Evolutionary conservation across 129 eudicot genomes (phyloP), one percentile per base, ranked within the genome.

Genomic region (carrot (Daucus carota)): DNA sequence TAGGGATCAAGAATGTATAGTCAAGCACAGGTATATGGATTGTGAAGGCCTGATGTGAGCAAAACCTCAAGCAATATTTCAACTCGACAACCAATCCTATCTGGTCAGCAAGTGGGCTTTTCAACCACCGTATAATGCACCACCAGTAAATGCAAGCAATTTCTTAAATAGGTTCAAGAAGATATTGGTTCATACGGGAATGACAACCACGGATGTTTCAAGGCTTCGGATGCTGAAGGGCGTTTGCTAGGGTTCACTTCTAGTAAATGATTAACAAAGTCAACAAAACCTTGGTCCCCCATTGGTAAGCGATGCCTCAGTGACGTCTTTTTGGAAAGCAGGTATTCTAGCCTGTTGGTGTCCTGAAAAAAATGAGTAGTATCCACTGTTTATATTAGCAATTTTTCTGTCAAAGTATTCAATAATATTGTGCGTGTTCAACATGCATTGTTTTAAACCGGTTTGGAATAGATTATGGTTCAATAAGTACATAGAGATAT

Each of bases 261-360:
- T 54, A 95, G 99, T 44, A 95, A 81, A 85, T 95, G 85, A 76
- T 89, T 88, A 48, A 91, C 97, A 44, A 95, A 95, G 66, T 95
- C 97, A 31, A 95, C 84, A 81, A 95, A 95, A 45, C 99, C 99
- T 84, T 95, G 96, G 80, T 95, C 99, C 29, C 97, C 99, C 99
- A 95, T 95, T 5, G 99, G 99, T 79, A 95, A 76, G 0, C 99
- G 89, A 76, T 91, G 92, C 81, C 96, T 91, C 62, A 91, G 71
- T 54, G 97, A 95, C 22, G 99, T 82, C 89, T 95, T 95, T 80
- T 95, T 95, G 20, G 99, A 97, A 62, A 95, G 88, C 74, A 95
- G 77, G 80, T 92, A 95, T 83, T 95, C 99, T 78, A 95, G 79
- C 79, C 88, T 88, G 87, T 82, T 91, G 54, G 92, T 78, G 11